These are phyloP conservation scores for Mycosphaerelloides madeirae DNA, from an alignment of 2,329 filamentous ascomycete genomes.

Conservation along the genomic window DNA sequence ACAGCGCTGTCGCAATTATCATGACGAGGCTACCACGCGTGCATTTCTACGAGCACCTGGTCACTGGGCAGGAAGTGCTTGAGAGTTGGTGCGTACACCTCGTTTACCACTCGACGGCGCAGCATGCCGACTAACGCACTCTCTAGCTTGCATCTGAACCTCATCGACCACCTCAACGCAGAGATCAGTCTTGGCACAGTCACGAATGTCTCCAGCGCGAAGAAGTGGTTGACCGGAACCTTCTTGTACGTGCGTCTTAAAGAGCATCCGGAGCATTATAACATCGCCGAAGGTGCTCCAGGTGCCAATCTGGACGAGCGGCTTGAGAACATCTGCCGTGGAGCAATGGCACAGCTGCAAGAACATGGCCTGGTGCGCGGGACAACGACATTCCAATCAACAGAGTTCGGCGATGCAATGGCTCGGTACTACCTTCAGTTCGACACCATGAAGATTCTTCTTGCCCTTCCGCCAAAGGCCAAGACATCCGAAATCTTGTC, in stretches of 20 bases:
- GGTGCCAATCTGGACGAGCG: slow-evolving; percentile 55
- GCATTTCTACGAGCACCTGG: slow-evolving; percentile 65
- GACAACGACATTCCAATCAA: slow-evolving; percentile 52
- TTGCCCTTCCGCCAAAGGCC: slow-evolving; percentile 57
- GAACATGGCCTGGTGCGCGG: slow-evolving; percentile 54
- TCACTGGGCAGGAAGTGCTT: slow-evolving; percentile 65
- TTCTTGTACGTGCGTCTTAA: slow-evolving; percentile 72
- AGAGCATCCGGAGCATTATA: slow-evolving; percentile 67
- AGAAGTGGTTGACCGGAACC: slow-evolving; percentile 69
- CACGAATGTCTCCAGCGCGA: slow-evolving; percentile 58
- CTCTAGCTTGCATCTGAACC: slow-evolving; percentile 63
- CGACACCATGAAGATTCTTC: slow-evolving; percentile 69
- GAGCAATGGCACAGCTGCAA: slow-evolving; percentile 62
- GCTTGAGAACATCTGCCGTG: slow-evolving; percentile 66
- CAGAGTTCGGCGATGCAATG: slow-evolving; percentile 74
- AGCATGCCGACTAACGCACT: neutral
- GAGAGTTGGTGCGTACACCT: slow-evolving; percentile 57
- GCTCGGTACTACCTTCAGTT: slow-evolving; percentile 76
- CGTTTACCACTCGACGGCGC: slow-evolving; percentile 2
- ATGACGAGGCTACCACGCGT: slow-evolving; percentile 66
- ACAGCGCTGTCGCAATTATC: slow-evolving; percentile 70
- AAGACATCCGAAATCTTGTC: slow-evolving; percentile 64
- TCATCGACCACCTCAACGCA: slow-evolving; percentile 80
- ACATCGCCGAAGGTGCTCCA: slow-evolving; percentile 52
- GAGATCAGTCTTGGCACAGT: slow-evolving; percentile 76